Evolutionary conservation across 768 basidiomycete genomes (phyloP).

Genomic region (Russula sp.): DNA sequence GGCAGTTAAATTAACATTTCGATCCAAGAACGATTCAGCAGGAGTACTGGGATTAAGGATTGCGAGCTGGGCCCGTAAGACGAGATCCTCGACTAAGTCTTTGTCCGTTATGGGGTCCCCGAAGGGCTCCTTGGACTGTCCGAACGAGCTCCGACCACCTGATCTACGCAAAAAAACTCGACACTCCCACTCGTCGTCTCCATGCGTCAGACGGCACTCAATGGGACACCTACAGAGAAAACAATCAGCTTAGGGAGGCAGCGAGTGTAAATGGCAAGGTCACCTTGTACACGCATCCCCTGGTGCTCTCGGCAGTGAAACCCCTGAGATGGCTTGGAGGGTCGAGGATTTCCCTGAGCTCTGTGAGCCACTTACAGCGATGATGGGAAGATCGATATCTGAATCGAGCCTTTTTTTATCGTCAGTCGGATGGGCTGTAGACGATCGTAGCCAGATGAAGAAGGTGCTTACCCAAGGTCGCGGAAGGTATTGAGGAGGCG

Average conservation of each 20-base stretch:
- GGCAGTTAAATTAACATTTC: too few species aligned
- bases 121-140: slow-evolving; percentile 5
- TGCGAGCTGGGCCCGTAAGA: slow-evolving; percentile 10
- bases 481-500: background rate
- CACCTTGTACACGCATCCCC: slow-evolving; percentile 28
- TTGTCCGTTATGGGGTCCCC: slow-evolving; percentile 1
- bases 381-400: slow-evolving; percentile 27
- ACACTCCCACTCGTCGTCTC: slow-evolving; percentile 8
- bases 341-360: slow-evolving; percentile 30
- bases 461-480: slow-evolving; percentile 9
- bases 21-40: background rate
- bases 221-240: slow-evolving; percentile 11
- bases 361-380: slow-evolving; percentile 28
- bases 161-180: slow-evolving; percentile 5
- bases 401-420: slow-evolving; percentile 11
- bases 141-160: background rate
- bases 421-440: background rate
- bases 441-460: background rate
- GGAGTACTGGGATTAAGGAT: slow-evolving; percentile 11
- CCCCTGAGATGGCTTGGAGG: slow-evolving; percentile 27
- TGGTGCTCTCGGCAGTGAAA: slow-evolving; percentile 24
- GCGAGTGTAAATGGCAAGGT: background rate
- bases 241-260: background rate
- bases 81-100: background rate
- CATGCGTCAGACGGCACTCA: slow-evolving; percentile 14